phyloP scores from a whole-genome alignment of 768 basidiomycete species.

The Mycena epipterygia region DNA sequence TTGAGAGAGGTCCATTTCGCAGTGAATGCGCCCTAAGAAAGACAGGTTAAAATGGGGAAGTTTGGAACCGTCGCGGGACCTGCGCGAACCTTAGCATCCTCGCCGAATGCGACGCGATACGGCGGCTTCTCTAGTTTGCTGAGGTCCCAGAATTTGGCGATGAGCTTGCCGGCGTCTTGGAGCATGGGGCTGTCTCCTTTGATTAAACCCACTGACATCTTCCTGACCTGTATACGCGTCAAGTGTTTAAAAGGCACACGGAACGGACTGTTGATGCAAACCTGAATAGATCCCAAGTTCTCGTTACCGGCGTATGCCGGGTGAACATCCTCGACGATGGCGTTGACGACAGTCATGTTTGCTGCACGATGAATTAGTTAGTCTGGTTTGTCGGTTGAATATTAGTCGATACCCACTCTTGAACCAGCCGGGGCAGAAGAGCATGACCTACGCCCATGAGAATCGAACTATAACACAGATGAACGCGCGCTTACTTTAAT shows the following conservation, averaged over 20 bases:
- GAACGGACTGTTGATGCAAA: not conserved
- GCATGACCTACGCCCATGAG: conserved; percentile 12
- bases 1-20: conserved; percentile 30
- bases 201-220: conserved; percentile 10
- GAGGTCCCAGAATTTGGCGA: conserved; percentile 31
- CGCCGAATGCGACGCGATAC: conserved; percentile 34
- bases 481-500: conserved; percentile 53
- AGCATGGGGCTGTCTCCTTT: conserved; percentile 31
- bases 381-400: not conserved
- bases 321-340: conserved; percentile 27
- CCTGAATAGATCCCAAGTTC: conserved; percentile 37
- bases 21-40: conserved; percentile 17
- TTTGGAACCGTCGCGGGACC: not conserved
- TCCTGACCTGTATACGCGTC: conserved; percentile 17
- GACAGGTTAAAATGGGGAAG: not conserved
- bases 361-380: conserved; percentile 7
- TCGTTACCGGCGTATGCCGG: conserved; percentile 31
- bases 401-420: conserved; percentile 19
- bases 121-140: conserved; percentile 34
- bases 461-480: not conserved
- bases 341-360: conserved; percentile 35
- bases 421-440: conserved; percentile 37
- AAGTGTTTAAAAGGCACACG: not conserved
- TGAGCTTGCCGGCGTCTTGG: conserved; percentile 32
- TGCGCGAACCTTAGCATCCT: conserved; percentile 36